A percentile compares a stretch with the other conserved stretches of the same genome.
These are phyloP conservation scores for Penicillium verrucosum DNA, from an alignment of 2,329 filamentous ascomycete genomes.

Conservation along the genomic window DNA sequence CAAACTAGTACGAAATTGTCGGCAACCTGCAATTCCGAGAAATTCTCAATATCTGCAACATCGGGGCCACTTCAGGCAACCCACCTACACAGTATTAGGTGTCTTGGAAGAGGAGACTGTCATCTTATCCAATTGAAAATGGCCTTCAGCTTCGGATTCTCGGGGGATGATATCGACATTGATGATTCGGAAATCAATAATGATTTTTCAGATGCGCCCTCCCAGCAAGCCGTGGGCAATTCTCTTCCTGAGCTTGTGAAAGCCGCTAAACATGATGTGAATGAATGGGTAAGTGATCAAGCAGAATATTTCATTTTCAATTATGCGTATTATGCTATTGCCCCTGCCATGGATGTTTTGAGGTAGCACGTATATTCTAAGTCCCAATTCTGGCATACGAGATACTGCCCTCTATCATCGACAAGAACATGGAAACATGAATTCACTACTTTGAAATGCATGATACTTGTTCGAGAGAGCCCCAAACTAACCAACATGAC, in stretches of 20 bases:
- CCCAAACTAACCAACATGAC: slow-evolving; percentile 9
- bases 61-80: background rate
- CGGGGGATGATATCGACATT: slow-evolving; percentile 57
- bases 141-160: slow-evolving; percentile 56
- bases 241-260: slow-evolving; percentile 33
- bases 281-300: slow-evolving; percentile 47
- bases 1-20: background rate
- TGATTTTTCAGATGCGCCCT: slow-evolving; percentile 12
- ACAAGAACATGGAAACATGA: background rate
- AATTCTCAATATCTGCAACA: background rate
- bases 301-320: background rate
- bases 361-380: background rate
- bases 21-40: background rate
- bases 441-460: background rate
- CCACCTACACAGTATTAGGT: background rate
- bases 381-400: background rate
- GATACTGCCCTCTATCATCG: background rate
- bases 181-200: slow-evolving; percentile 36
- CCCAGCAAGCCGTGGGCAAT: slow-evolving; percentile 7
- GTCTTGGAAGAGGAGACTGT: background rate
- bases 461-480: background rate
- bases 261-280: slow-evolving; percentile 44
- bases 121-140: slow-evolving; percentile 14
- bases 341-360: background rate
- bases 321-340: background rate